Evolutionary conservation across 352 stramenopile species (phyloP).

Genomic region (Pythium chondricola): DNA sequence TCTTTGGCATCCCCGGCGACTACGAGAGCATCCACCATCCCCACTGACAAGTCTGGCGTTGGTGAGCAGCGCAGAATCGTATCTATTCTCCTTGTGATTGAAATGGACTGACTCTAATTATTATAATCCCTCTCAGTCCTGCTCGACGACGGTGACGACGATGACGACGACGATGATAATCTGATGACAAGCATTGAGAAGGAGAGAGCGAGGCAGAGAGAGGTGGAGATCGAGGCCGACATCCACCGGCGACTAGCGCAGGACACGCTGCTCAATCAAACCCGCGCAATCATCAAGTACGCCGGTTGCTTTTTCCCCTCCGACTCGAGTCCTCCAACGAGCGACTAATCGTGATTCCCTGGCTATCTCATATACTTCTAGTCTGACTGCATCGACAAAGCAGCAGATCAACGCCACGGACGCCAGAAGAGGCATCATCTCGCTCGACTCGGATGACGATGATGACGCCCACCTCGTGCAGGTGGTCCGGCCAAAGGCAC

Average conservation of each 20-base stretch:
- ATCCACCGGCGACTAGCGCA: constrained; percentile 42
- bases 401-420: constrained; percentile 7
- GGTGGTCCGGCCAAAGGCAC: not conserved
- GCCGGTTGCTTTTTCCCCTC: too few species aligned
- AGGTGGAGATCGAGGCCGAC: constrained; percentile 42
- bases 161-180: constrained; percentile 27
- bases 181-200: constrained; percentile 36
- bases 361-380: too few species aligned
- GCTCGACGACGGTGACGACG: too few species aligned
- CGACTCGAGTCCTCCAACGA: too few species aligned
- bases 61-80: not conserved
- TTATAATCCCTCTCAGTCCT: too few species aligned
- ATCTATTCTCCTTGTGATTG: not conserved
- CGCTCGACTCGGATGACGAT: constrained; percentile 48
- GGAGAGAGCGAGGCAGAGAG: constrained; percentile 25
- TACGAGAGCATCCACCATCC: not conserved
- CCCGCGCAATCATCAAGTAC: constrained; percentile 51
- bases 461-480: constrained; percentile 25
- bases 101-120: not conserved
- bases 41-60: too few species aligned
- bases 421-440: constrained; percentile 30
- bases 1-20: not conserved
- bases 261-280: constrained; percentile 55
- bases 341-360: too few species aligned
- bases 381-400: constrained; percentile 25